These are phyloP conservation scores for Goniomonas avonlea DNA, from an alignment of 78 protist species.

Conservation along the genomic window DNA sequence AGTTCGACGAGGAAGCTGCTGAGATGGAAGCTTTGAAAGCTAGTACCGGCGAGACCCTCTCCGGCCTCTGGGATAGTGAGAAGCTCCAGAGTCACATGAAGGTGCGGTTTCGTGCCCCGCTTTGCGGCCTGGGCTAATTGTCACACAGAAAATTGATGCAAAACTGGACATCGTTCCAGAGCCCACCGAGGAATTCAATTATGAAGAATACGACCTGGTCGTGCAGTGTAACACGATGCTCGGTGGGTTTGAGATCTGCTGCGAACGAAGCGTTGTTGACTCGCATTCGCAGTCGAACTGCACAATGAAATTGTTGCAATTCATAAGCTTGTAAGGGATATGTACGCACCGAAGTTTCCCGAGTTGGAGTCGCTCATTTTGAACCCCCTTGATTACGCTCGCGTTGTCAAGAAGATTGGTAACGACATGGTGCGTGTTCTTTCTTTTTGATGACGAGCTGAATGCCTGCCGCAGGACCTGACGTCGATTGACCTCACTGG, in stretches of 20 bases:
- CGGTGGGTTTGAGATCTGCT: neutral
- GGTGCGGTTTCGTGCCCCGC: neutral
- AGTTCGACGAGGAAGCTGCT: conserved; percentile 14
- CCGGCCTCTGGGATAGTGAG: conserved; percentile 1
- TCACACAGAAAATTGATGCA: neutral
- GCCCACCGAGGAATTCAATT: neutral
- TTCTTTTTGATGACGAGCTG: neutral
- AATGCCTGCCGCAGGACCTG: neutral
- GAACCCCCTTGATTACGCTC: conserved; percentile 30
- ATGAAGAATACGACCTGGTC: neutral
- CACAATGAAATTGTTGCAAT: neutral
- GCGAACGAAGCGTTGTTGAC: neutral
- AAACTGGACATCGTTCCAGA: neutral
- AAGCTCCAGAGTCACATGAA: neutral
- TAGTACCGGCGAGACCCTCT: neutral
- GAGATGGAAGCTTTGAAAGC: neutral
- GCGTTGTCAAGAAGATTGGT: conserved; percentile 23
- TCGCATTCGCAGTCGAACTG: neutral
- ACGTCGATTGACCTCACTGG: conserved; percentile 20
- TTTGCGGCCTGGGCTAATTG: neutral
- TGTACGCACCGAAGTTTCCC: conserved; percentile 22
- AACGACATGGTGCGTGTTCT: neutral
- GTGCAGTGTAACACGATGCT: neutral
- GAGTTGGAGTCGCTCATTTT: conserved; percentile 34
- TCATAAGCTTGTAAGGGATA: neutral